These are phyloP conservation scores for Musa itinerans DNA, from an alignment of 176 grass and related monocot genomes.

Conservation along the genomic window DNA sequence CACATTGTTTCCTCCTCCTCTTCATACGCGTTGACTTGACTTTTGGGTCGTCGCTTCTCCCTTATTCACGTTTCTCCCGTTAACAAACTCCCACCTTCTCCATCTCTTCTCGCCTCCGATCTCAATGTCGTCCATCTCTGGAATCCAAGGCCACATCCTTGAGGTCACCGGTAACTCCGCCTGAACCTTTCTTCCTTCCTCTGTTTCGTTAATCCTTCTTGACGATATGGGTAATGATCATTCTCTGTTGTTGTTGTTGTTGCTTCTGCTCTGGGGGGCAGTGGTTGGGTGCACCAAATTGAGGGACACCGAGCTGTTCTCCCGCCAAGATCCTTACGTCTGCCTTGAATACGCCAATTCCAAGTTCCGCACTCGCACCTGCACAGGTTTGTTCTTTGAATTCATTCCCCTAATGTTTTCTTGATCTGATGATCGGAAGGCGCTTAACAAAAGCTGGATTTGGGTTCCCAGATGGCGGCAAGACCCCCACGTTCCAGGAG, in stretches of 20 bases:
- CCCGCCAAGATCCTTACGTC: slow-evolving; percentile 86
- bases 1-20: too few species aligned
- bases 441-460: not conserved
- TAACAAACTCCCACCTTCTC: too few species aligned
- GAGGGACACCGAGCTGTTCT: slow-evolving; percentile 78
- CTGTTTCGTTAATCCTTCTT: not conserved
- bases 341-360: slow-evolving; percentile 62
- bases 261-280: not conserved
- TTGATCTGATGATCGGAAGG: not conserved
- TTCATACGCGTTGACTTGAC: too few species aligned
- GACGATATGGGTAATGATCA: not conserved
- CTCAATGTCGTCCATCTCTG: too few species aligned
- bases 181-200: too few species aligned
- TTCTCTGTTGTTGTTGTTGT: not conserved
- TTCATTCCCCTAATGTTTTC: not conserved
- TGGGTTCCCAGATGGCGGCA: slow-evolving; percentile 54
- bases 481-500: slow-evolving; percentile 65
- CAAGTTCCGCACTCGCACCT: slow-evolving; percentile 65
- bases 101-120: too few species aligned
- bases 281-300: slow-evolving; percentile 69
- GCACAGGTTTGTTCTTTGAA: slow-evolving; percentile 36
- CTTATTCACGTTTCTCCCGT: too few species aligned
- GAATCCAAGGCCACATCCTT: too few species aligned
- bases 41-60: too few species aligned
- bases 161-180: too few species aligned